Conservation (phyloP, 306 rosid genomes). For the Casuarina equisetifolia region DNA sequence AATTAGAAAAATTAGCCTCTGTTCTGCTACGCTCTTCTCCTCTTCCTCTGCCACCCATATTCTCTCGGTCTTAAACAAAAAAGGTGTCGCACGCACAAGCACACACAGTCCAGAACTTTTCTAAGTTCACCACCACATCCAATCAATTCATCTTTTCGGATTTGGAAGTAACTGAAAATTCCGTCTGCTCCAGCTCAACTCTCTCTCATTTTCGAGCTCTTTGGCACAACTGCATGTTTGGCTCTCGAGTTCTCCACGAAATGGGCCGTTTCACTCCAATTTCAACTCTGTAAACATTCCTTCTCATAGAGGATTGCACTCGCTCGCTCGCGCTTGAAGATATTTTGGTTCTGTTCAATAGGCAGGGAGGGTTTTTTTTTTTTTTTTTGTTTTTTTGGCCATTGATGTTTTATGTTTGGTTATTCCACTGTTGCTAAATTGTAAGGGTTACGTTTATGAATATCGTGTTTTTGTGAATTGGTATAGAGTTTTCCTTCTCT, state of each 20-base stretch:
- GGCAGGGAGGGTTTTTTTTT: neutral
- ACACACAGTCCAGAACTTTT: conserved; percentile 27
- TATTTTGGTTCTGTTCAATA: conserved; percentile 25
- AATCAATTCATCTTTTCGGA: conserved; percentile 1
- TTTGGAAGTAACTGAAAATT: neutral
- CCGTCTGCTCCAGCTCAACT: neutral
- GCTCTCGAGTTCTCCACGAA: conserved; percentile 23
- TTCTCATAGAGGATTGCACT: conserved; percentile 35
- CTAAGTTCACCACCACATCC: conserved; percentile 7
- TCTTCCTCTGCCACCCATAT: conserved; percentile 61
- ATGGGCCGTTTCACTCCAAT: conserved; percentile 27
- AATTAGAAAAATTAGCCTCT: neutral
- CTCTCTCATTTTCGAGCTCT: conserved; percentile 2
- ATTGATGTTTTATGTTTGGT: conserved; percentile 4
- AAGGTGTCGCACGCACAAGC: conserved; percentile 33
- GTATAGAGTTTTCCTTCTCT: conserved; percentile 1
- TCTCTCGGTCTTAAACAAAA: conserved; percentile 30
- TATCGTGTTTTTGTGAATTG: conserved; percentile 18
- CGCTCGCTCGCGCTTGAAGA: conserved; percentile 1
- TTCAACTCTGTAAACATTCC: conserved; percentile 5
- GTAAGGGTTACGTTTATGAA: neutral
- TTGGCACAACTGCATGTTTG: conserved; percentile 18
- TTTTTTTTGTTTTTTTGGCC: neutral
- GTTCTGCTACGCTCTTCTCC: conserved; percentile 32
- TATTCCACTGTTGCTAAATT: neutral